These are phyloP conservation scores for Scheffersomyces ergatensis DNA, from an alignment of 805 yeast genomes.

Conservation along the genomic window DNA sequence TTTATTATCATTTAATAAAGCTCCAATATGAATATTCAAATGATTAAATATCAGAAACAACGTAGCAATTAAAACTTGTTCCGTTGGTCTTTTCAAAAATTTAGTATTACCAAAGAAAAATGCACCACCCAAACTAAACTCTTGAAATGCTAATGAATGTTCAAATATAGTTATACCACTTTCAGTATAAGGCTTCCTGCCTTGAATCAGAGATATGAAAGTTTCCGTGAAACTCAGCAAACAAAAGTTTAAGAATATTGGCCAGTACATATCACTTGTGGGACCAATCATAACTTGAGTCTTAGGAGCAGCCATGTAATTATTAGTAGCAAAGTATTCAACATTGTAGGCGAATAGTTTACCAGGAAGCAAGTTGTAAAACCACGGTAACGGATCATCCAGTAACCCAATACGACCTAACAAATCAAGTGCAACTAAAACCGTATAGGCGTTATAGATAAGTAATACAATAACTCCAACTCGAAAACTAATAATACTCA, in stretches of 20 bases:
- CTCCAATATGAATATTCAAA: constrained; percentile 60
- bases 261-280: constrained; percentile 54
- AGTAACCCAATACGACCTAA: constrained; percentile 12
- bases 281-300: constrained; percentile 43
- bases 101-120: constrained; percentile 20
- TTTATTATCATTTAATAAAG: constrained; percentile 47
- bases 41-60: constrained; percentile 59
- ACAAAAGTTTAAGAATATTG: constrained; percentile 56
- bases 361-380: constrained; percentile 11
- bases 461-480: constrained; percentile 24
- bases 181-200: constrained; percentile 55
- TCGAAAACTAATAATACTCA: constrained; percentile 25
- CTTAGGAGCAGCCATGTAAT: constrained; percentile 28
- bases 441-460: constrained; percentile 19
- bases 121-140: constrained; percentile 45
- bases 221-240: constrained; percentile 65
- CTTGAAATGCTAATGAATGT: constrained; percentile 74
- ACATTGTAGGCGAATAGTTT: constrained; percentile 22
- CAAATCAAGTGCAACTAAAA: constrained; percentile 32
- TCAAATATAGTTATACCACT: constrained; percentile 73
- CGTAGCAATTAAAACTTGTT: constrained; percentile 50
- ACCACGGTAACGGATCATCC: constrained; percentile 6
- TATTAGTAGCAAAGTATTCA: constrained; percentile 13
- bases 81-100: constrained; percentile 42
- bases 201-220: constrained; percentile 56